phyloP scores from a whole-genome alignment of 2,329 filamentous ascomycete genomes.

The Stemphylium lycopersici region DNA sequence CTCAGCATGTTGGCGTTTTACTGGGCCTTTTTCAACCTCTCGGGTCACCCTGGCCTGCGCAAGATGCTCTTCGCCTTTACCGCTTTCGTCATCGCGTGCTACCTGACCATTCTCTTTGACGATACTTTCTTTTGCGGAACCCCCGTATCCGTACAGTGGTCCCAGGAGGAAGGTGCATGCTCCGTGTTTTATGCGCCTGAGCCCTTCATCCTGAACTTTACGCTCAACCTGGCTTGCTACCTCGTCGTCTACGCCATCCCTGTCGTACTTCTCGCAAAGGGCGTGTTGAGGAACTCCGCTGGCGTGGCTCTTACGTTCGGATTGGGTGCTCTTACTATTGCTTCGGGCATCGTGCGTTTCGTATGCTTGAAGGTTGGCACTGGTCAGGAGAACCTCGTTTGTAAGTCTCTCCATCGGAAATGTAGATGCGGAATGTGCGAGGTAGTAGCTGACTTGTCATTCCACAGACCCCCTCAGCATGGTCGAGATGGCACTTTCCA shows the following conservation, averaged over 20 bases:
- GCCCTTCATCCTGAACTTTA: constrained; percentile 35
- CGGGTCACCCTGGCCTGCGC: constrained; percentile 23
- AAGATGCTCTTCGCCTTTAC: constrained; percentile 31
- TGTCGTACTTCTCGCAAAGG: constrained; percentile 13
- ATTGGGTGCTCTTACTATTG: constrained; percentile 26
- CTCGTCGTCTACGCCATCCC: constrained; percentile 26
- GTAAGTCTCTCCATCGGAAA: constrained; percentile 12
- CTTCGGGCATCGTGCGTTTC: constrained; percentile 26
- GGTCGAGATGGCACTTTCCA: constrained; percentile 31
- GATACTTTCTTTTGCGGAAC: constrained; percentile 31
- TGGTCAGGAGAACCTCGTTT: constrained; percentile 32
- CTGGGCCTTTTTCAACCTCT: constrained; percentile 30
- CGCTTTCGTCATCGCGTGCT: constrained; percentile 25
- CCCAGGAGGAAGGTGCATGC: constrained; percentile 29
- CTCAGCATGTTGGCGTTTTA: constrained; percentile 35
- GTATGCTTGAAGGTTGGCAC: constrained; percentile 27
- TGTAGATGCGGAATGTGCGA: rapidly evolving
- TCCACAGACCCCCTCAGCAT: constrained; percentile 25
- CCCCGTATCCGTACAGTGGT: constrained; percentile 27
- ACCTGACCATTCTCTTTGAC: constrained; percentile 29
- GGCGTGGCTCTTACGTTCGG: constrained; percentile 25
- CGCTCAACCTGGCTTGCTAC: constrained; percentile 29
- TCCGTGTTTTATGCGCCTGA: constrained; percentile 32
- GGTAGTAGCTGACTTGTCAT: neutral
- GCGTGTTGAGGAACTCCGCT: constrained; percentile 13